phyloP scores from a whole-genome alignment of 2,329 filamentous ascomycete species.

The Xylaria sp. region DNA sequence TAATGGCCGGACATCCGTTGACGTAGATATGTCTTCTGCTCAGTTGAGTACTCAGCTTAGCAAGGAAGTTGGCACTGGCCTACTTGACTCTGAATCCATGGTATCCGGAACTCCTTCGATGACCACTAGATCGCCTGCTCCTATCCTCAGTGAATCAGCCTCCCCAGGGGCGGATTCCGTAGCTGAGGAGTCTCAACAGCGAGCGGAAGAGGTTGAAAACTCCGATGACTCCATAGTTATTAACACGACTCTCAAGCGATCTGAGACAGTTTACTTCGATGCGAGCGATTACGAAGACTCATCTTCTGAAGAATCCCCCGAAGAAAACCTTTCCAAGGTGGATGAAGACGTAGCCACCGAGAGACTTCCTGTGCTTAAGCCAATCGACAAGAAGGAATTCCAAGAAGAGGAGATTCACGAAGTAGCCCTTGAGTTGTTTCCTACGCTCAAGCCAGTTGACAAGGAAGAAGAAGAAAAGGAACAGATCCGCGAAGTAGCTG shows the following conservation, averaged over 20 bases:
- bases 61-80: slow-evolving; percentile 34
- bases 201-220: background rate
- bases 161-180: background rate
- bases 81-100: slow-evolving; percentile 24
- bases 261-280: slow-evolving; percentile 11
- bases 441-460: too few relatives aligned
- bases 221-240: background rate
- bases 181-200: background rate
- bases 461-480: background rate
- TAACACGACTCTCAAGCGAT: slow-evolving; percentile 4
- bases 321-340: slow-evolving; percentile 14
- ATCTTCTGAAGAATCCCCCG: background rate
- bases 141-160: background rate
- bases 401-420: slow-evolving; percentile 6
- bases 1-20: too few relatives aligned
- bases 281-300: background rate
- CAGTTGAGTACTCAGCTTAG: slow-evolving; percentile 25
- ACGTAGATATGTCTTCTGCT: too few relatives aligned
- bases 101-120: slow-evolving; percentile 28
- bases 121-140: background rate
- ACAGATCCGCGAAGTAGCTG: background rate
- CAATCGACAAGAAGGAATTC: slow-evolving; percentile 2
- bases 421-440: too few relatives aligned
- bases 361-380: slow-evolving; percentile 8
- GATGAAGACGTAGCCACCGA: slow-evolving; percentile 5